Base-by-base conservation (phyloP, 805 yeast species). In the Candida succiphila region DNA sequence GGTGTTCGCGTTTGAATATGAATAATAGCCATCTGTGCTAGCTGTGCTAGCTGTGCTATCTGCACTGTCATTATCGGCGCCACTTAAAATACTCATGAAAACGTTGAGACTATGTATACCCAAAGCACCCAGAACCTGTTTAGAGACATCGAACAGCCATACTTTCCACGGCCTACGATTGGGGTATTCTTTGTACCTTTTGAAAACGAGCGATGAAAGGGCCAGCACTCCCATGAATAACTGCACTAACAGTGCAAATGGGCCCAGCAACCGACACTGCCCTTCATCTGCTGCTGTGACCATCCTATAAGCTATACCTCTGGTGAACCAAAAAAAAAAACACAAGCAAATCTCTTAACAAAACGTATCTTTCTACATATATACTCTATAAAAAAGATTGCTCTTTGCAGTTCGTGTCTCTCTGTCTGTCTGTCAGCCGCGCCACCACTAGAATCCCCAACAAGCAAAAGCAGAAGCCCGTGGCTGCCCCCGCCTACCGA, bases 61-160 rank as follows among this genome's bases (percentile, higher is more conserved):
- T 21, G 7, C 10, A 8, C 10, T 7, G 18, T 41, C 35, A 31
- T 52, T 49, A 4, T 49, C 37, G 14, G 41, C 30, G 1, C 60
- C 64, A 37, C 73, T 69, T 17, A 85, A 37, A 6, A 86, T 69
- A 25, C 95, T 80, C 29, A 85, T 60, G 12, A 74, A 54, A 8
- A 89, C 66, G 46, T 89, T 89, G 49, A 88, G 60, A 7, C 81
- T 62, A 52, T 89, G 98, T 2, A 89, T 71, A 2, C 88, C 85
- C 19, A 83, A 54, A 0, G 97, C 86, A 0, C 97, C 98, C 17
- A 85, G 59, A 1, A 89, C 67, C 52, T 89, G 98, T 50, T 92
- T 89, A 14, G 84, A 72, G 1, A 89, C 94, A 52, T 89, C 98
- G 49, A 74, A 88, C 14, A 70, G 49, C 97, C 97, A 89, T 10